Conservation (phyloP, 2,329 filamentous ascomycete genomes). For the Penicillium sp. region DNA sequence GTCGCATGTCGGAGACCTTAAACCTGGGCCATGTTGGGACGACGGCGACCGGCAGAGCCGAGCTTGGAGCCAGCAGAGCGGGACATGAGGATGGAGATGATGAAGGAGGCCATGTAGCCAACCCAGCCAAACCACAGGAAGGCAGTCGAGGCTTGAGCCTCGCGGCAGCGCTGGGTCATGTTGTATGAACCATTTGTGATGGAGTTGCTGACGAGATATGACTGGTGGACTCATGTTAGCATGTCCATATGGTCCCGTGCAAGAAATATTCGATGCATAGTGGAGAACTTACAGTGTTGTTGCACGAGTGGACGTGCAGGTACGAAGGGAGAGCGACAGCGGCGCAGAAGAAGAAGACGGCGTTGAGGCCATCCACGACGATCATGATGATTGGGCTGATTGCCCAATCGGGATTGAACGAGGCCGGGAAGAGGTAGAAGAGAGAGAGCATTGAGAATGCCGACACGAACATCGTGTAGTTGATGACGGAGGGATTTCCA, state of each 20-base stretch:
- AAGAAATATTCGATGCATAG: background rate
- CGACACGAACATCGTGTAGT: conserved; percentile 46
- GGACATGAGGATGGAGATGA: conserved; percentile 36
- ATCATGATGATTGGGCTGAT: conserved; percentile 41
- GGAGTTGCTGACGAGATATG: conserved; percentile 38
- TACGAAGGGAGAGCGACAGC: conserved; percentile 46
- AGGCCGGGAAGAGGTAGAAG: conserved; percentile 43
- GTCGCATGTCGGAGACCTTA: conserved; percentile 18
- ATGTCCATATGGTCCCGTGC: background rate
- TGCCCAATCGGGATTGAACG: conserved; percentile 36
- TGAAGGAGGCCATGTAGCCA: conserved; percentile 37
- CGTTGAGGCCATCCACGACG: conserved; percentile 43
- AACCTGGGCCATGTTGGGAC: conserved; percentile 43
- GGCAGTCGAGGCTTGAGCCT: conserved; percentile 46
- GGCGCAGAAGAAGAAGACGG: conserved; percentile 44
- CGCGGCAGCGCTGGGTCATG: conserved; percentile 41
- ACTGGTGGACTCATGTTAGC: conserved; percentile 19
- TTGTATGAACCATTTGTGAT: conserved; percentile 41
- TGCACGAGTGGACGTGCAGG: conserved; percentile 42
- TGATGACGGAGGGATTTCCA: conserved; percentile 54
- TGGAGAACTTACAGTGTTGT: conserved; percentile 37
- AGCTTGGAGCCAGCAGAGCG: conserved; percentile 30
- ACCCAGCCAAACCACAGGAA: conserved; percentile 50
- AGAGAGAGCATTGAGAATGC: conserved; percentile 45
- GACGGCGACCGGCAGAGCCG: conserved; percentile 29